Evolutionary conservation across 2,329 filamentous ascomycete species (phyloP).

Genomic region (Daldinia sp.): DNA sequence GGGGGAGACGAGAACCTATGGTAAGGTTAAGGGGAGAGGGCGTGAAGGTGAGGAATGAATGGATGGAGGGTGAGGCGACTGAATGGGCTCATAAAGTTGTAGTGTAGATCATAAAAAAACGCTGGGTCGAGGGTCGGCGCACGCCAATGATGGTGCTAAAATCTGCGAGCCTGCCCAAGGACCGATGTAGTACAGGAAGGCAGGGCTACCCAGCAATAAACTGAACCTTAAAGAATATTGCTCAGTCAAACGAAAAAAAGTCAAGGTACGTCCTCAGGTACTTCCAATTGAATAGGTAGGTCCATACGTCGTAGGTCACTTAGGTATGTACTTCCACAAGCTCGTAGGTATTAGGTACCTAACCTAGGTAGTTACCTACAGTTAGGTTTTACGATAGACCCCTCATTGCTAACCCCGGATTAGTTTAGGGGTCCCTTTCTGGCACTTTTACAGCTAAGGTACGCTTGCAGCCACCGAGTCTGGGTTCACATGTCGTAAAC

Average conservation of each 20-base stretch:
- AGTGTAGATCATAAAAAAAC: constrained; percentile 19
- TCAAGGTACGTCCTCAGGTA: neutral
- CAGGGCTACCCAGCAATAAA: constrained; percentile 3
- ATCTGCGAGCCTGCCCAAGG: constrained; percentile 35
- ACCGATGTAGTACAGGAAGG: neutral
- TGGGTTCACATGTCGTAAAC: constrained; percentile 18
- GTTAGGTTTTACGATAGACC: neutral
- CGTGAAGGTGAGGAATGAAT: constrained; percentile 19
- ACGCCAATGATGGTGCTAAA: constrained; percentile 27
- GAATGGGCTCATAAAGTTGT: constrained; percentile 21
- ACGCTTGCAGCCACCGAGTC: constrained; percentile 24
- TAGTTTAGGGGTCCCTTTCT: constrained; percentile 16
- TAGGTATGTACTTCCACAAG: too few species aligned
- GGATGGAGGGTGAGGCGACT: constrained; percentile 11
- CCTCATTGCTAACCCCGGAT: constrained; percentile 29
- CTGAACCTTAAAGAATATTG: neutral
- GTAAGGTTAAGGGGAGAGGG: constrained; percentile 10
- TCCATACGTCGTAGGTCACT: too few species aligned
- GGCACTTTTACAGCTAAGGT: constrained; percentile 5
- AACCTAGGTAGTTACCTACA: too few species aligned
- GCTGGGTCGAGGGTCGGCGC: constrained; percentile 15
- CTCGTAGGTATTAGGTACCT: too few species aligned
- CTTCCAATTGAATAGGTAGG: too few species aligned
- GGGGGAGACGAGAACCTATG: neutral
- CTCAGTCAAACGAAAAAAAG: neutral